Evolutionary conservation across 1,284 basidiomycete genomes (phyloP).

Genomic region (Paramarasmius palmivorus): DNA sequence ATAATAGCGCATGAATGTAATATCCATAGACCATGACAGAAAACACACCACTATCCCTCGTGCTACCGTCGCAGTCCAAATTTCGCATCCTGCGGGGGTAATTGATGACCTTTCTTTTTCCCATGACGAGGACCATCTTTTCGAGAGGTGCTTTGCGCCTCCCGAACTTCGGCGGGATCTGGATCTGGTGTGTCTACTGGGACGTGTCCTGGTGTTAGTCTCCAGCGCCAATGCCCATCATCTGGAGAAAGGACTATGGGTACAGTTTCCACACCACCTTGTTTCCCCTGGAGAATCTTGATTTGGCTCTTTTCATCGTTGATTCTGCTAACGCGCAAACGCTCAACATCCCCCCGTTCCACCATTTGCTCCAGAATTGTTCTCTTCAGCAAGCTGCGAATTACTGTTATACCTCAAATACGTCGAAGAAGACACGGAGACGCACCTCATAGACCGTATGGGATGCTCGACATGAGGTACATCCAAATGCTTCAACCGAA

Average conservation of each 20-base stretch:
- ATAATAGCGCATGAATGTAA: neutral
- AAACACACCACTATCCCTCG: neutral
- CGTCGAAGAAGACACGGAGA: neutral
- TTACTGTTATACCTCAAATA: neutral
- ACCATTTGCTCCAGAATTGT: constrained; percentile 18
- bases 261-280: neutral
- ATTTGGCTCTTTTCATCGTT: neutral
- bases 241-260: neutral
- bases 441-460: constrained; percentile 21
- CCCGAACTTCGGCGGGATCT: neutral
- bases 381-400: constrained; percentile 19
- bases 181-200: constrained; percentile 1
- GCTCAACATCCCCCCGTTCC: neutral
- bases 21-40: too few relatives aligned
- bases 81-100: neutral
- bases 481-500: neutral
- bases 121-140: neutral
- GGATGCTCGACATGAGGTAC: constrained; percentile 16
- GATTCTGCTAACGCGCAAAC: neutral
- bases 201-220: constrained; percentile 5
- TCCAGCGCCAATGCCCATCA: constrained; percentile 8
- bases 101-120: neutral
- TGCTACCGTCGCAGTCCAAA: neutral
- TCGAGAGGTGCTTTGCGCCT: neutral
- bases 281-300: neutral